A percentile compares a stretch with the other conserved stretches of the same genome.
phyloP scores from a whole-genome alignment of 768 basidiomycete species.

The Panus rudis region DNA sequence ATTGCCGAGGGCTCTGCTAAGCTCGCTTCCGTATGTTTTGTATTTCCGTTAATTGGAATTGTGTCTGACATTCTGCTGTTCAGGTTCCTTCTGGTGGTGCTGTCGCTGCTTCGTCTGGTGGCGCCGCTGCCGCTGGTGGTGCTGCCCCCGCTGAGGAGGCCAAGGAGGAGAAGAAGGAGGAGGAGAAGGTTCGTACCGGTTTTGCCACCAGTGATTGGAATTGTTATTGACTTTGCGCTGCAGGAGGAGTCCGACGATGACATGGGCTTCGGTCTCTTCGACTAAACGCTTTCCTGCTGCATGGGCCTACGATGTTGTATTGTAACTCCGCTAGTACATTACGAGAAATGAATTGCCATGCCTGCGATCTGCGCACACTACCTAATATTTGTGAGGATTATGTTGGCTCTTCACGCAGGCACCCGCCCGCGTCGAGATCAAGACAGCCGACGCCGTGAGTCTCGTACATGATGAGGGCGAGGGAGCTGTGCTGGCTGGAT shows the following conservation, averaged over 20 bases:
- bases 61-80: slow-evolving; percentile 24
- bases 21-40: slow-evolving; percentile 95
- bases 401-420: too few species aligned
- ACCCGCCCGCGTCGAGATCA: too few species aligned
- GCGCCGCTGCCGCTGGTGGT: slow-evolving; percentile 48
- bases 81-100: slow-evolving; percentile 94
- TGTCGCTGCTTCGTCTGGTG: slow-evolving; percentile 49
- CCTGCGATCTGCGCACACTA: too few species aligned
- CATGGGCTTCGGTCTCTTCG: slow-evolving; percentile 99
- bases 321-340: neutral
- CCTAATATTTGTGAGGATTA: too few species aligned
- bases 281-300: slow-evolving; percentile 44
- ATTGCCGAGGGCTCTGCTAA: slow-evolving; percentile 90
- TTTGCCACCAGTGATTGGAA: neutral
- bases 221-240: slow-evolving; percentile 3
- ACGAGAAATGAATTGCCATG: too few species aligned
- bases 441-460: too few species aligned
- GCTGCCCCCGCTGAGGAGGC: slow-evolving; percentile 68
- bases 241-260: slow-evolving; percentile 96
- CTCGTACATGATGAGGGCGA: too few species aligned
- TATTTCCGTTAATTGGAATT: too few species aligned
- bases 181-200: slow-evolving; percentile 63
- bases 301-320: slow-evolving; percentile 4
- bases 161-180: slow-evolving; percentile 81
- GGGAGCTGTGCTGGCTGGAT: too few species aligned